These are phyloP conservation scores for Catenaria anguillulae DNA, from an alignment of 371 early-diverging fungal species.

Conservation along the genomic window DNA sequence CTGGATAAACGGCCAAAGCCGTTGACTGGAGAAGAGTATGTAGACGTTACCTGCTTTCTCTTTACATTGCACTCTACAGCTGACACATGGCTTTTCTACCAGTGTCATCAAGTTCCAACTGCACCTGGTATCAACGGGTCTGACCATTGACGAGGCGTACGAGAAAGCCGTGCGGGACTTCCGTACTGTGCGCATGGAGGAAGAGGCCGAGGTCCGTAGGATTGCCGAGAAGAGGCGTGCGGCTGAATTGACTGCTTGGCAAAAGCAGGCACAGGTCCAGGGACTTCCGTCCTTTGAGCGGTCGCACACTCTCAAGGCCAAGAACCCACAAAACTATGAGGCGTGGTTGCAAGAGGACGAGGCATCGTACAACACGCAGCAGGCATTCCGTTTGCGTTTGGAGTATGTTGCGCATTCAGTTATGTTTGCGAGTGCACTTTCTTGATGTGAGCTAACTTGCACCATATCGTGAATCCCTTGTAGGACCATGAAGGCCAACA, in stretches of 20 bases:
- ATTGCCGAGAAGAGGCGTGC: not conserved
- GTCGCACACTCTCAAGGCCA: slow-evolving; percentile 27
- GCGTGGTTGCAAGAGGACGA: slow-evolving; percentile 12
- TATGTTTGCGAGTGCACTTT: not conserved
- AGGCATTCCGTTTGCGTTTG: not conserved
- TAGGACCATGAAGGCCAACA: not conserved
- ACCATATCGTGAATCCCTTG: no score
- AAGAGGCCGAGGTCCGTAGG: slow-evolving; percentile 48
- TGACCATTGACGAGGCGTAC: slow-evolving; percentile 55
- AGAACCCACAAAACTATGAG: slow-evolving; percentile 9
- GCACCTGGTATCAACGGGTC: slow-evolving; percentile 45
- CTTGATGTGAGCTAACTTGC: no score
- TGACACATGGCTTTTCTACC: not conserved
- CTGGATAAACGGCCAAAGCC: slow-evolving; percentile 35
- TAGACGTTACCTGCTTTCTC: not conserved
- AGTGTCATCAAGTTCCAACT: slow-evolving; percentile 64
- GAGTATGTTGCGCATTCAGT: not conserved
- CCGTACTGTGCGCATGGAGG: slow-evolving; percentile 50
- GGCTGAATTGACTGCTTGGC: not conserved
- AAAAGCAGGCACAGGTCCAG: slow-evolving; percentile 8
- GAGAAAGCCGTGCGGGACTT: slow-evolving; percentile 50
- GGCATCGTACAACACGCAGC: slow-evolving; percentile 7
- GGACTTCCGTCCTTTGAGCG: slow-evolving; percentile 17
- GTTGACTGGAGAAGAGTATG: slow-evolving; percentile 46
- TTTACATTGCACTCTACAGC: not conserved